Evolutionary conservation across 2,329 filamentous ascomycete genomes (phyloP), one percentile per base, ranked within the genome.

Genomic region (Aspergillus costaricaensis): DNA sequence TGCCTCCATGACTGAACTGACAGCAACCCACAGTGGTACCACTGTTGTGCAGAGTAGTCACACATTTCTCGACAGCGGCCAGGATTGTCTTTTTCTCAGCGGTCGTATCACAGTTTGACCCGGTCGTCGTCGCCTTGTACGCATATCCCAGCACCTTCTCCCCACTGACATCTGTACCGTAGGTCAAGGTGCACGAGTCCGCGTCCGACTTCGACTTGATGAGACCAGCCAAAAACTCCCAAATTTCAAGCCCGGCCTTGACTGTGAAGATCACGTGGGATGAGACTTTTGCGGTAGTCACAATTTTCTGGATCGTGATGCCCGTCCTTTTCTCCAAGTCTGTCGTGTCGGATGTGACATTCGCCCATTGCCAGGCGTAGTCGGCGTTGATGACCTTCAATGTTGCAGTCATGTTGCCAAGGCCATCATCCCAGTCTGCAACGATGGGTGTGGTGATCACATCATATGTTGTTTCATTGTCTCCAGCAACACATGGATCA

Each of bases 1-100:
- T 48, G 6, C 54, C 41, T 10, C 39, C 25, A 48, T 56, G 54
- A 6, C 19, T 56, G 8, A 48, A 43, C 21, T 25, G 25, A 23
- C 54, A 56, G 39, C 53, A 56, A 4, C 41, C 53, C 23, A 38
- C 32, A 21, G 39, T 44, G 5, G 39, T 27, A 14, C 54, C 54
- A 9, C 25, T 14, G 38, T 21, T 25, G 10, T 48, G 25, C 23
- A 56, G 23, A 5, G 25, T 32, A 7, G n/a, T 47, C 9, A 41
- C 54, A 38, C 54, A 56, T 12, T 56, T 56, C 53, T 56, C 41
- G 2, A 56, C 54, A 3, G 41, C 41, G 4, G 54, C n/a, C 3
- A 56, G 9, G 25, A 56, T 47, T 1, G 54, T 56, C 54, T 56
- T 56, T 14, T 56, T 56, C n/a, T 56, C 41, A 2, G 54, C 54